Base-by-base conservation (phyloP, 2,329 filamentous ascomycete genomes). In the Fusarium sp. region DNA sequence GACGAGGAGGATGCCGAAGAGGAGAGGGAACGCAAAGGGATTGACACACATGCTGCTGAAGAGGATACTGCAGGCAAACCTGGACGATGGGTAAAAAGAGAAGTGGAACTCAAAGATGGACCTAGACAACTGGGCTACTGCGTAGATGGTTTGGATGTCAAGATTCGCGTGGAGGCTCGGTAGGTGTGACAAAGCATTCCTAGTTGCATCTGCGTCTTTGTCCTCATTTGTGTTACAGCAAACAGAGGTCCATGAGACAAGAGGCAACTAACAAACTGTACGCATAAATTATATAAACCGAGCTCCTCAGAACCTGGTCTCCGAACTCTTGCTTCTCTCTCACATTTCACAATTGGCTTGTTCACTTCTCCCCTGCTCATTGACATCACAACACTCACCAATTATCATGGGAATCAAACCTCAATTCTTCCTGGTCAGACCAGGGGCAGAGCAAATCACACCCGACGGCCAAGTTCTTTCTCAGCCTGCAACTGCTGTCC, bases 61-160 rank as follows among this genome's bases (percentile, higher is more conserved):
- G 74, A 77, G 31, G 70, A 75, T 15, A 57, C 45, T 13, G 53
- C 71, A 29, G 71, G 63, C 41, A 84, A 81, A 68, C 80, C 83
- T 15, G 89, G 87, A 2, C 87, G 90, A 70, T 94, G 92, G 86
- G 86, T 94, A 53, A 91, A 91, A 80, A 86, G 94, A 65, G 94
- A 97, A 80, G 90, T 94, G 36, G 92, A 95, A 80, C 86, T 98
- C 60, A 88, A 88, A 62, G 92, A 95, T 76, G 92, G 94, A 17
- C 95, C 94, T 14, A 90, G 93, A 76, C 90, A 93, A 80, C 86
- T 97, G 72, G 94, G 94, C 3, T 95, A 94, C 76, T 94, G 92
- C 81, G 90, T 98, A 64, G 94, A 97, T 78, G 91, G 91, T 0
- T 79, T 84, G 68, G 90, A 93, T 77, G 93, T 89, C 14, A 89